A percentile compares a stretch with the other conserved stretches of the same genome.
Evolutionary conservation across 2,329 filamentous ascomycete genomes (phyloP).

Genomic region (Westerdykella aurantiaca): DNA sequence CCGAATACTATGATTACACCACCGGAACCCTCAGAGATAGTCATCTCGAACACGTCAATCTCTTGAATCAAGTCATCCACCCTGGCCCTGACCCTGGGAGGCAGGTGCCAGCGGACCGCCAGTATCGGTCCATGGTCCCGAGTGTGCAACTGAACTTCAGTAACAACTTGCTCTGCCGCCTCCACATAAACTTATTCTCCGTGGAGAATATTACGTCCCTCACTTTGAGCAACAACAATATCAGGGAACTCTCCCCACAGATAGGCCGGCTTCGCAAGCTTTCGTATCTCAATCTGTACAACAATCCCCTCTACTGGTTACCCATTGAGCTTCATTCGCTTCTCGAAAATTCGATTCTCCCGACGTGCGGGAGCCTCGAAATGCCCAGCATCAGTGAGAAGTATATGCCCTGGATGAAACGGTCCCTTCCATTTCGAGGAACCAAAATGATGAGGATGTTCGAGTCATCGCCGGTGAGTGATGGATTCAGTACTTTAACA

Average conservation of each 20-base stretch:
- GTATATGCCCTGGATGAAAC: not conserved
- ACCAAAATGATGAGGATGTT: constrained; percentile 12
- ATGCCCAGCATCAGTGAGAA: constrained; percentile 14
- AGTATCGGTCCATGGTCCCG: constrained; percentile 29
- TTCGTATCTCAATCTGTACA: constrained; percentile 15
- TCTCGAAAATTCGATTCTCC: constrained; percentile 9
- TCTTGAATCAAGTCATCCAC: constrained; percentile 23
- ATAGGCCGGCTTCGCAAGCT: constrained; percentile 19
- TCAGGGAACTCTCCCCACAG: constrained; percentile 24
- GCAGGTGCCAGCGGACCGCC: constrained; percentile 20
- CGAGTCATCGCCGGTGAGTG: not conserved
- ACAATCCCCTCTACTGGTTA: constrained; percentile 19
- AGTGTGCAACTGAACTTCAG: constrained; percentile 19
- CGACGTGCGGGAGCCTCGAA: constrained; percentile 14
- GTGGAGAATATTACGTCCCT: constrained; percentile 23
- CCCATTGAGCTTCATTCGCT: constrained; percentile 24
- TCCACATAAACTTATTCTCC: constrained; percentile 21
- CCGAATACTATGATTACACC: constrained; percentile 13
- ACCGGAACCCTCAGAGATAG: constrained; percentile 12
- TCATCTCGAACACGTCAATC: constrained; percentile 20
- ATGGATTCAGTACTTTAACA: no score
- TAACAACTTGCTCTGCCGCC: constrained; percentile 15
- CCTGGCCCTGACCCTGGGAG: constrained; percentile 17
- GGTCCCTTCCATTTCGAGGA: constrained; percentile 12
- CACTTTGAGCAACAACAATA: constrained; percentile 18